These are phyloP conservation scores for Meyerozyma athensensis DNA, from an alignment of 1,139 yeast genomes.

Conservation along the genomic window DNA sequence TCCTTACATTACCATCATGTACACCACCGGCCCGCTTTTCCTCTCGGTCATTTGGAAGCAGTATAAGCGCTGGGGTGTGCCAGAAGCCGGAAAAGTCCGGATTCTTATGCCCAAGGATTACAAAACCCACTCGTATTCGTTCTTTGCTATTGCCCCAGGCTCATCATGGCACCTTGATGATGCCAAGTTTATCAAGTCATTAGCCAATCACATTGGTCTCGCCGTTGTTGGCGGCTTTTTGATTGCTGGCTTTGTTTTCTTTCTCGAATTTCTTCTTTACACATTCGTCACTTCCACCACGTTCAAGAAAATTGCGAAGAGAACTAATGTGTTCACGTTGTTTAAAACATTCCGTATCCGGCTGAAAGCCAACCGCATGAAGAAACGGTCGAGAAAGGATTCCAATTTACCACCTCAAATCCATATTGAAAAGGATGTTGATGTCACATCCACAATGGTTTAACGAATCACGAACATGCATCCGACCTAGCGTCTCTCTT, in stretches of 20 bases:
- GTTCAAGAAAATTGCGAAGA: constrained; percentile 24
- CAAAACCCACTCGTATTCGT: constrained; percentile 53
- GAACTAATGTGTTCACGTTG: constrained; percentile 9
- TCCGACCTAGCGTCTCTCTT: background rate
- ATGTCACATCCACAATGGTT: constrained; percentile 2
- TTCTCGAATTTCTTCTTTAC: constrained; percentile 60
- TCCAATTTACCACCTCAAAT: constrained; percentile 44
- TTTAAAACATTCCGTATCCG: constrained; percentile 6
- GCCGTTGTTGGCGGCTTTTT: constrained; percentile 67
- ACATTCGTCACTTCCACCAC: constrained; percentile 33
- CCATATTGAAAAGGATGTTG: constrained; percentile 28
- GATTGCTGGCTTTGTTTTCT: constrained; percentile 52
- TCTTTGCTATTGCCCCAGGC: constrained; percentile 70
- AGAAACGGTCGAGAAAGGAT: constrained; percentile 50
- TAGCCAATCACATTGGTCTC: constrained; percentile 66
- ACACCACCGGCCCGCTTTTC: constrained; percentile 87
- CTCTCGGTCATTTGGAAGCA: constrained; percentile 84
- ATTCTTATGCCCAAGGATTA: constrained; percentile 70
- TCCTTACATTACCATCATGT: constrained; percentile 90
- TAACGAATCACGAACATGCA: constrained; percentile 2
- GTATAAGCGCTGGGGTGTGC: constrained; percentile 74
- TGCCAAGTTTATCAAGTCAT: constrained; percentile 66
- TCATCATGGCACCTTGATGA: constrained; percentile 90
- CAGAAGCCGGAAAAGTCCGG: constrained; percentile 58
- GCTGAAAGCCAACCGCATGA: constrained; percentile 11